Base-by-base conservation (phyloP, 1,284 basidiomycete species). In the Ganoderma sinense region DNA sequence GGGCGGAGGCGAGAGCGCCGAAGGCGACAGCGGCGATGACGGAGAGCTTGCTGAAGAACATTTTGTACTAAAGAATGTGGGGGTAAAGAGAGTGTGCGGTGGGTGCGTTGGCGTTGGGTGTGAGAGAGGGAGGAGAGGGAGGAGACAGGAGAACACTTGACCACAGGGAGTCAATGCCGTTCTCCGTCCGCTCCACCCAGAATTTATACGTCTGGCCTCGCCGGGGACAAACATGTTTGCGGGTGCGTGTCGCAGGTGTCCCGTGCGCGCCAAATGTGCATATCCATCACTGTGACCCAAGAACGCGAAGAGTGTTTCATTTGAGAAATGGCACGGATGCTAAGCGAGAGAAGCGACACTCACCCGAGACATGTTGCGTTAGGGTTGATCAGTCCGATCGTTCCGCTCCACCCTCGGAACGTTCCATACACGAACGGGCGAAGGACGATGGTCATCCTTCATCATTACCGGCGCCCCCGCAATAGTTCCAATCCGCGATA, bases 21-120 rank as follows among this genome's bases (percentile, higher is more conserved):
- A 86, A 79, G 63, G 83, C 81, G 65, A 83, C 76, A 69, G 81
- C 74, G 67, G 84, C 79, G 75, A 83, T 64, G 79, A 81, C 67
- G 73, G 81, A 77, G 74, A 83, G 66, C 74, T 78, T 75, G 75
- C 75, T 78, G 80, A 87, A 85, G 80, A 78, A 82, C 86, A 87
- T 87, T 78, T 70, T 55, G 62, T 63, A 36, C 23, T 51, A 67
- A 69, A 13, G 67, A 69, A 61, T 62, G 72, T 73, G 64, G 48
- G n/a, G 70, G 43, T 8, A 31, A 64, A 56, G 64, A 65, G 40
- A 40, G 36, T 41, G 64, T 18, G 29, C 26, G 78, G 29, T 26
- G 78, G 77, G 77, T 69, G 77, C 85, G 83, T 69, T 84, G 84
- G 75, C 79, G 84, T 83, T 77, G 77, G 76, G 77, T 73, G 72